Base-by-base conservation (phyloP, 2,329 filamentous ascomycete genomes). In the Sporothrix globosa region DNA sequence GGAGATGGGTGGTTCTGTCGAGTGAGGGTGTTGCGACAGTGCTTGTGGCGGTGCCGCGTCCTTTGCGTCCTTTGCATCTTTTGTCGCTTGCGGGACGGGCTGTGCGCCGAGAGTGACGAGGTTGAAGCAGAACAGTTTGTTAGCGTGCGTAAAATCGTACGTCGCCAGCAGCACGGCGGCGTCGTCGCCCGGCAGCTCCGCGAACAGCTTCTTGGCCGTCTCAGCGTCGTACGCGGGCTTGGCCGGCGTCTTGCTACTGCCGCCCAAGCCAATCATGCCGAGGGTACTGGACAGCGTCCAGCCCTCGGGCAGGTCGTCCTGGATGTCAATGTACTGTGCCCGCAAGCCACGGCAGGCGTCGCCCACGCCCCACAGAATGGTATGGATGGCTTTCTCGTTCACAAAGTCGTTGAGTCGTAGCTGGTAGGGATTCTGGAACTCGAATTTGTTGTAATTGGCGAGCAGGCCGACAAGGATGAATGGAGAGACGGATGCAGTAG, bases 381-480 rank as follows among this genome's bases (percentile, higher is more conserved):
- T 92, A 72, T 90, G 87, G 76, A 98, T 97, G 2, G 91, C 91
- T 0, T 86, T 83, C 77, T 98, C 94, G 77, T 99, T 97, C 76
- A 97, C 93, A 80, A 98, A 98, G 79, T 98, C 94, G 76, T 95
- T 93, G 19, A 99, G 86, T 39, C 95, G 91, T 73, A 96, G 83
- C 76, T 96, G 91, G 76, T 99, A 99, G 0, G 95, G 95, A 75
- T 99, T 99, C 78, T 97, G 94, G 70, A 96, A 95, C 80, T 99
- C 96, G 77, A 99, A 99, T 80, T 98, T 99, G 86, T 99, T 98
- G 85, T 98, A 98, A 81, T 98, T 99, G 74, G 92, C 92, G 68
- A 99, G 83, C 4, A 98, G 85, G 14, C 95, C 95, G 24, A 97
- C 85, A 11, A 98, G 86, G 17, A 91, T 88, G 74, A 97, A 93